These are phyloP conservation scores for Sordariomycetes sp. DNA, from an alignment of 2,329 filamentous ascomycete genomes.

Conservation along the genomic window DNA sequence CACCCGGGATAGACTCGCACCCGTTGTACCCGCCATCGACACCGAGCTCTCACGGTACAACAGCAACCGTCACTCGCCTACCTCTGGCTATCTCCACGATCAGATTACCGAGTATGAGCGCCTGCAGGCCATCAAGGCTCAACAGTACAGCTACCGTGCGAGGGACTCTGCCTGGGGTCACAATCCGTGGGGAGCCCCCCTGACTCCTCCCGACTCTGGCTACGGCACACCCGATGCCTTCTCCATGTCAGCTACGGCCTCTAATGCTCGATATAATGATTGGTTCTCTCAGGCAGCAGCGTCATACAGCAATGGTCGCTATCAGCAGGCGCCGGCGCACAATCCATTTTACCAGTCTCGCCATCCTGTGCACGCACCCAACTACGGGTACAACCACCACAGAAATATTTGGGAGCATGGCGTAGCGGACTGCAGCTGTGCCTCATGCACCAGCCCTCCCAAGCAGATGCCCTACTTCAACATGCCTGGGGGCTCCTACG, in stretches of 20 bases:
- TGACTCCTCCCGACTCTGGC: conserved; percentile 52
- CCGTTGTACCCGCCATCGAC: conserved; percentile 39
- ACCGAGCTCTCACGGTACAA: conserved; percentile 28
- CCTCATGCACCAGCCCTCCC: conserved; percentile 32
- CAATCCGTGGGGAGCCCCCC: conserved; percentile 37
- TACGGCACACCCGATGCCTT: conserved; percentile 55
- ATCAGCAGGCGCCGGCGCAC: conserved; percentile 31
- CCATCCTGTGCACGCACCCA: conserved; percentile 27
- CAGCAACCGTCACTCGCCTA: conserved; percentile 24
- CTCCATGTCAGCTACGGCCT: conserved; percentile 42
- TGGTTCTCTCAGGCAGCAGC: conserved; percentile 40
- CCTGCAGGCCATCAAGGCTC: conserved; percentile 33
- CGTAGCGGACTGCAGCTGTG: conserved; percentile 39
- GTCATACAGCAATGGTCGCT: conserved; percentile 31
- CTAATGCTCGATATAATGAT: conserved; percentile 47
- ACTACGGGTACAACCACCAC: conserved; percentile 31
- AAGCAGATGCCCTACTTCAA: conserved; percentile 40
- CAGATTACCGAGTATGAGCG: conserved; percentile 46
- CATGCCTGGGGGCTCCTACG: conserved; percentile 36
- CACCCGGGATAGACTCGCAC: conserved; percentile 38
- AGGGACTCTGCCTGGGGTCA: conserved; percentile 34
- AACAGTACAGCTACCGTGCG: conserved; percentile 28
- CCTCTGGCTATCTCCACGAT: conserved; percentile 41
- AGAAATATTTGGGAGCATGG: conserved; percentile 41
- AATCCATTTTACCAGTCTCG: conserved; percentile 31